Conservation (phyloP, 2,329 filamentous ascomycete species). For the Penicillium sp. region DNA sequence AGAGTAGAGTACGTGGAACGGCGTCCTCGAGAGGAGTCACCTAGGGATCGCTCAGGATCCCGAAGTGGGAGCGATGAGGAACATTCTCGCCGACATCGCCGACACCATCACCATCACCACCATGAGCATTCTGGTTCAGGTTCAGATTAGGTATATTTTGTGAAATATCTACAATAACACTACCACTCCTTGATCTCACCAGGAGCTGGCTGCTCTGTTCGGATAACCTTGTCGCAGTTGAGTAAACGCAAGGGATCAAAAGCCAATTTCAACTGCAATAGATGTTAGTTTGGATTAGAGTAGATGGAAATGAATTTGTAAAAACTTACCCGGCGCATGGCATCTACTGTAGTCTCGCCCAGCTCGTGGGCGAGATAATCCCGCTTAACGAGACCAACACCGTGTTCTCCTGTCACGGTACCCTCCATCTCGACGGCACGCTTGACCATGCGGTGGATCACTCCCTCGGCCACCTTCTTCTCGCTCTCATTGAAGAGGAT, state of each 20-base stretch:
- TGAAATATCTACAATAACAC: not conserved
- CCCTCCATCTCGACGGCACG: conserved; percentile 69
- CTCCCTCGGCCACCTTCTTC: conserved; percentile 54
- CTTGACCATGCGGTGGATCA: conserved; percentile 70
- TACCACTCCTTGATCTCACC: conserved; percentile 53
- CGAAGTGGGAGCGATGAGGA: conserved; percentile 22
- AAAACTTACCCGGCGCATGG: conserved; percentile 61
- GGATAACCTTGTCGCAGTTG: conserved; percentile 66
- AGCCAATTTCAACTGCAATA: conserved; percentile 58
- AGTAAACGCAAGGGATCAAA: conserved; percentile 66
- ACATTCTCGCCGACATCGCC: conserved; percentile 9
- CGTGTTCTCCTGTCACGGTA: conserved; percentile 72
- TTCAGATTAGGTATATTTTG: conserved; percentile 14
- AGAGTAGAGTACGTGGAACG: conserved; percentile 23
- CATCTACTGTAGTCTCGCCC: conserved; percentile 59
- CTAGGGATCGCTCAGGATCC: conserved; percentile 21
- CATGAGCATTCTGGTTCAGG: conserved; percentile 20
- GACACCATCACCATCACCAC: conserved; percentile 14
- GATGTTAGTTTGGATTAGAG: conserved; percentile 15
- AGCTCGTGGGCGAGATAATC: conserved; percentile 65
- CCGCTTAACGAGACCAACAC: conserved; percentile 68
- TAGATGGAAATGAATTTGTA: not conserved
- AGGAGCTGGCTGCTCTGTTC: conserved; percentile 50
- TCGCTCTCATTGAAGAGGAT: conserved; percentile 62
- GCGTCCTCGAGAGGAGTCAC: conserved; percentile 21